A percentile compares a stretch with the other conserved stretches of the same genome.
Evolutionary conservation across 257 asterid genomes (phyloP).

Genomic region (Plantago major): DNA sequence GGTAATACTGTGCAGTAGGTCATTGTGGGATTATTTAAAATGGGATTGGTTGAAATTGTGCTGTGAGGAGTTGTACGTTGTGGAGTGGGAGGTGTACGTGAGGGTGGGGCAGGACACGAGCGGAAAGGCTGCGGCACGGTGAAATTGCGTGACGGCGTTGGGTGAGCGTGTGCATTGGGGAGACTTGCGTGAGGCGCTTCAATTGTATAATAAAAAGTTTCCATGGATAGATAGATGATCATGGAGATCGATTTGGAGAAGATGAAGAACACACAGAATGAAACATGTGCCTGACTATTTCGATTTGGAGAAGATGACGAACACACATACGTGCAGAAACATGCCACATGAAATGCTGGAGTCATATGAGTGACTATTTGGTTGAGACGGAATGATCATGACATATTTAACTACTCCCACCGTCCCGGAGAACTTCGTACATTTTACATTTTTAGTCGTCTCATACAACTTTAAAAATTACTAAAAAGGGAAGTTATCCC

Average conservation of each 20-base stretch:
- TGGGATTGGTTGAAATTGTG: background rate
- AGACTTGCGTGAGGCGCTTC: background rate
- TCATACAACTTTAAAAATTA: too few species aligned
- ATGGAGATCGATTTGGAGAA: background rate
- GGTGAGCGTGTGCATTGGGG: background rate
- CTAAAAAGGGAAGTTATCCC: too few species aligned
- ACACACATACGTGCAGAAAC: background rate
- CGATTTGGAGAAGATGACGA: background rate
- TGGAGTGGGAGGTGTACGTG: background rate
- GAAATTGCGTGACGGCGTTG: background rate
- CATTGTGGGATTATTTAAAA: background rate
- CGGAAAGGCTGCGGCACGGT: background rate
- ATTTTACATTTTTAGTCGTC: too few species aligned
- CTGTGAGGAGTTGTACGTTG: constrained; percentile 1
- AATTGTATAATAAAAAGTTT: background rate
- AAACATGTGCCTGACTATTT: too few species aligned
- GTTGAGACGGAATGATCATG: too few species aligned
- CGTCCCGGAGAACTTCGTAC: too few species aligned
- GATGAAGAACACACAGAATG: background rate
- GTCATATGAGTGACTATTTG: too few species aligned
- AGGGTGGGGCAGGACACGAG: background rate
- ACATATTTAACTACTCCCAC: too few species aligned
- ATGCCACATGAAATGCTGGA: too few species aligned
- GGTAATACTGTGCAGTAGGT: background rate
- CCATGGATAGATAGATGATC: background rate